Evolutionary conservation across 1,139 yeast species (phyloP), one percentile per base, ranked within the genome.

Genomic region (Kurtzmaniella quercitrusa): DNA sequence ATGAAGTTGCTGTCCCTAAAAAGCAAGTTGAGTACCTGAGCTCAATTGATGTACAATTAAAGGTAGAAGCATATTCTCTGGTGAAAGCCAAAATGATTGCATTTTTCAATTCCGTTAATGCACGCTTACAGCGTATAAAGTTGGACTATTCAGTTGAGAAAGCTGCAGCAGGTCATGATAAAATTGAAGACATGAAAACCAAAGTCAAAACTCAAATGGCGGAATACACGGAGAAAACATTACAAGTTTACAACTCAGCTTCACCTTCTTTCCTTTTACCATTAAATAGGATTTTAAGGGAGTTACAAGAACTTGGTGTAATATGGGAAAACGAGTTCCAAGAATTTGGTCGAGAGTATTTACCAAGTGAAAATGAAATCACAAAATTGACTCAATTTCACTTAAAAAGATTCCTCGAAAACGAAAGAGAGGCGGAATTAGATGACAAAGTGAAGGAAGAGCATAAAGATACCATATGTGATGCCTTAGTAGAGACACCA

Each of bases 341-440:
- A 38, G 87, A 81, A n/a, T 89, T 93, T 63, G 97, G 88, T 49
- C 76, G 76, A 42, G 74, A 72, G 22, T 93, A 76, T 56, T 76
- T 93, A 47, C 98, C 98, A 0, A 82, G 95, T 14, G 98, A 94
- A 60, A 88, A 85, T 56, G 98, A 94, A 71, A 87, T 94, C 50
- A 84, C 96, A 7, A 74, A 89, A 47, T 86, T 93, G 38, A 91
- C 98, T 2, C 88, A 96, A 12, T 84, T 84, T 51, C 98, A 93
- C 57, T 69, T 94, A 55, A 80, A 83, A 47, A 87, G 82, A 52
- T 74, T 89, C 43, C 82, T 93, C 22, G 63, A 60, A 35, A 63
- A 53, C 18, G 62, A 59, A 22, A 59, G 57, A 7, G 55, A 49
- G 12, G 42, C 49, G 18, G 51, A 42, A 20, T 21, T 43, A 33